Base-by-base conservation (phyloP, 2,329 filamentous ascomycete genomes). In the Fusarium longipes region DNA sequence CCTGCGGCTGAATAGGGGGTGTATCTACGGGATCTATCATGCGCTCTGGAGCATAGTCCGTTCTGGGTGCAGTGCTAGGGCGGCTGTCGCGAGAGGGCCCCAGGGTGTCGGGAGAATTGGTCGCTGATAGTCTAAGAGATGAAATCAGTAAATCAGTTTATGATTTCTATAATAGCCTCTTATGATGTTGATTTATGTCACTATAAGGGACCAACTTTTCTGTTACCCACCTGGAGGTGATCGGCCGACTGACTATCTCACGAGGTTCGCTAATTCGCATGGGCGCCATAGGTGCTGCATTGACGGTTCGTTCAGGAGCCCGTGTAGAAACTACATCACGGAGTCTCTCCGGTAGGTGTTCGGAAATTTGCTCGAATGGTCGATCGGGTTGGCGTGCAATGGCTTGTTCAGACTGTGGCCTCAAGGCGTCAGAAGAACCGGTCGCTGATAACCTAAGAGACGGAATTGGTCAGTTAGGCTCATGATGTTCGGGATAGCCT, bases 31-130 rank as follows among this genome's bases (percentile, higher is more conserved):
- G 57, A 17, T 68, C 57, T 36, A 69, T 44, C 66, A 69, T 67
- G 17, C 66, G 66, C 39, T 69, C 62, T 17, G 66, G 62, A 17
- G 66, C 62, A 60, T 67, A 62, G 52, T 69, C 62, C 6, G 50
- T 42, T 20, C 49, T 59, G n/a, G 53, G 40, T 7, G 54, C 44
- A n/a, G 66, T 65, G n/a, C 35, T 42, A 27, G 57, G 50, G 3
- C 48, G 52, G 29, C 47, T 57, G 12, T 44, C 27, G 27, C 27
- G 17, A 9, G 49, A 43, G 27, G n/a, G n/a, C n/a, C n/a, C n/a
- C n/a, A n/a, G n/a, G n/a, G n/a, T n/a, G n/a, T n/a, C n/a, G n/a
- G n/a, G n/a, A n/a, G n/a, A n/a, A n/a, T n/a, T n/a, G n/a, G n/a
- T n/a, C n/a, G n/a, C n/a, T n/a, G n/a, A n/a, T n/a, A n/a, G n/a